Percentiles rank a stretch among this genome's conserved stretches.
phyloP scores from a whole-genome alignment of 805 yeast genomes.

The Millerozyma miso region DNA sequence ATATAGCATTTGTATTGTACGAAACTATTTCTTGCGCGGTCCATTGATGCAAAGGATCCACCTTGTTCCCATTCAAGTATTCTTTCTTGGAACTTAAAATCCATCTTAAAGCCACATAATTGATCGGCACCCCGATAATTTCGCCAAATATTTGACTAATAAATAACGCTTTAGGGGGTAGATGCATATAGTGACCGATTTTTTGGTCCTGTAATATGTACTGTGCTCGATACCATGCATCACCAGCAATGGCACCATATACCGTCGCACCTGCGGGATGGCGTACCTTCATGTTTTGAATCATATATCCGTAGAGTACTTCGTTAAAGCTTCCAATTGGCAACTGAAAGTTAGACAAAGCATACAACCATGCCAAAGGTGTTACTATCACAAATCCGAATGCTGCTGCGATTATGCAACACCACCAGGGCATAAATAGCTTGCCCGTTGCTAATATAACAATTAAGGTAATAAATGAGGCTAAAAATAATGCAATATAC shows the following conservation, averaged over 20 bases:
- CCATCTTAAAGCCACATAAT: conserved; percentile 47
- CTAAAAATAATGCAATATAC: conserved; percentile 30
- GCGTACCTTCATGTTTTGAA: conserved; percentile 23
- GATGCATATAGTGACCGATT: conserved; percentile 47
- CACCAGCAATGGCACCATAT: conserved; percentile 45
- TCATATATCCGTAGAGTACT: conserved; percentile 40
- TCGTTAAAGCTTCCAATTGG: conserved; percentile 48
- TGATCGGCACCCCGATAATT: conserved; percentile 49
- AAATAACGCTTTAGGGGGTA: conserved; percentile 47
- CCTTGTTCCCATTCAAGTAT: conserved; percentile 28
- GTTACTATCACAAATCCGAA: conserved; percentile 42
- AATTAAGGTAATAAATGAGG: conserved; percentile 29
- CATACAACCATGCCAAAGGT: conserved; percentile 47
- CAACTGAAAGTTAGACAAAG: conserved; percentile 46
- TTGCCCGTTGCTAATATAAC: conserved; percentile 25
- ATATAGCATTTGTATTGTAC: conserved; percentile 46
- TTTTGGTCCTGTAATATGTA: conserved; percentile 22
- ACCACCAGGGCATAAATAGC: conserved; percentile 35
- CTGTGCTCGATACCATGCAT: conserved; percentile 31
- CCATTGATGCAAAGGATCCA: conserved; percentile 50
- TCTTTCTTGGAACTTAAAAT: conserved; percentile 36
- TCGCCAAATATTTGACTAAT: conserved; percentile 48
- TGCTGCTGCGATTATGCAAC: conserved; percentile 36
- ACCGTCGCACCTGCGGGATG: conserved; percentile 45
- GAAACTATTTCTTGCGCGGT: conserved; percentile 42